Evolutionary conservation across 805 yeast genomes (phyloP).

Genomic region (Metschnikowia reukaufii): DNA sequence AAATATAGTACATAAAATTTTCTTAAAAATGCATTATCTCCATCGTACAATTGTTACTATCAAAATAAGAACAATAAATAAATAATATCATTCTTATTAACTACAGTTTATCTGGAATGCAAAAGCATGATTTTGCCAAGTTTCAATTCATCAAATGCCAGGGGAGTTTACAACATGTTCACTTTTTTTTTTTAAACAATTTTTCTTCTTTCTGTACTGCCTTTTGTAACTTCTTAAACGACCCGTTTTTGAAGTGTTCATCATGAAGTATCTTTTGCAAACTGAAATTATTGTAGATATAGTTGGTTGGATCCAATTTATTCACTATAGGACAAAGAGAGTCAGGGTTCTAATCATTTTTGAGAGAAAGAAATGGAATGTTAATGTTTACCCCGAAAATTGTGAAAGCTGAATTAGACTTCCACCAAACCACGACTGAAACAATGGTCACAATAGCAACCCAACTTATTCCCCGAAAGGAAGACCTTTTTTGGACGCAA

Average conservation of each 20-base stretch:
- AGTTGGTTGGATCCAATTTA: constrained; percentile 29
- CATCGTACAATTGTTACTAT: no score
- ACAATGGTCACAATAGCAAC: background rate
- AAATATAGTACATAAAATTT: no score
- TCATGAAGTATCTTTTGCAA: constrained; percentile 29
- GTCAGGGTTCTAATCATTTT: constrained; percentile 18
- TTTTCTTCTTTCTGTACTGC: no score
- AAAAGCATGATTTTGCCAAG: no score
- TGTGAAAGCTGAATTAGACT: background rate
- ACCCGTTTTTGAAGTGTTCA: constrained; percentile 23
- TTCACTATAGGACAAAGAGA: constrained; percentile 36
- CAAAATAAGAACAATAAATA: no score
- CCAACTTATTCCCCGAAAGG: background rate
- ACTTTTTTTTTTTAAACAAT: no score
- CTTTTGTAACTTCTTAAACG: constrained; percentile 25
- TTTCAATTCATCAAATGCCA: no score
- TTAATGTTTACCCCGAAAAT: no score
- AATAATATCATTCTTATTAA: no score
- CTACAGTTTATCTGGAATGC: no score
- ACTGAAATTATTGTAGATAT: constrained; percentile 23
- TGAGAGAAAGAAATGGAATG: background rate
- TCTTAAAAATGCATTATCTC: no score
- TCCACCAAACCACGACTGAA: background rate
- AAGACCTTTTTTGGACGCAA: background rate
- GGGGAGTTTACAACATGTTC: no score